Conservation (phyloP, 352 stramenopile genomes). For the Phytopythium helicoides region DNA sequence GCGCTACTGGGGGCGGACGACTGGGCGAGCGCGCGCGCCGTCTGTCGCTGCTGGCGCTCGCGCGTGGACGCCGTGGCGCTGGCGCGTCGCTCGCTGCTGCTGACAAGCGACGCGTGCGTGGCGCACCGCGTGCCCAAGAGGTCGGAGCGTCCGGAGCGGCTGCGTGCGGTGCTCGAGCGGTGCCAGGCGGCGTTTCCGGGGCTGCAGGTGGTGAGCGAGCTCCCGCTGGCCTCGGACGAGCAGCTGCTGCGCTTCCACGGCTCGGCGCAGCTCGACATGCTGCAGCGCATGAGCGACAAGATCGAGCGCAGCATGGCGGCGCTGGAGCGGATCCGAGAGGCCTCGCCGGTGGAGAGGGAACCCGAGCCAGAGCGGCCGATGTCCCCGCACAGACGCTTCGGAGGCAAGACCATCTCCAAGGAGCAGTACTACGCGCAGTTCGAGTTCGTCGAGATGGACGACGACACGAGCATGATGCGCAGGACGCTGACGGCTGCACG, state of each 20-base stretch:
- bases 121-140: too few species aligned
- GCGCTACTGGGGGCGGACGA: too few species aligned
- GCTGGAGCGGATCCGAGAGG: slow-evolving; percentile 33
- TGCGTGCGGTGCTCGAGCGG: too few species aligned
- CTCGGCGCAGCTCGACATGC: slow-evolving; percentile 51
- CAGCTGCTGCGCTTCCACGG: slow-evolving; percentile 63
- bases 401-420: slow-evolving; percentile 24
- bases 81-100: too few species aligned
- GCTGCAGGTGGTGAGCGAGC: too few species aligned
- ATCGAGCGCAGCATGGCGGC: slow-evolving; percentile 60
- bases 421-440: slow-evolving; percentile 58
- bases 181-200: too few species aligned
- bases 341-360: slow-evolving; percentile 4
- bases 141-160: too few species aligned
- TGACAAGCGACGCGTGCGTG: too few species aligned
- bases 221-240: slow-evolving; percentile 33
- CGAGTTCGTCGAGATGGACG: slow-evolving; percentile 64
- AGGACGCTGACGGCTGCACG: slow-evolving; percentile 62
- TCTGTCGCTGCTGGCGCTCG: too few species aligned
- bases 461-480: slow-evolving; percentile 67
- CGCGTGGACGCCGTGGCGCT: too few species aligned
- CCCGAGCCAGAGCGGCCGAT: not conserved
- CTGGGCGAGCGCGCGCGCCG: too few species aligned
- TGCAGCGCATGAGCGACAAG: slow-evolving; percentile 46
- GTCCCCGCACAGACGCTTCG: not conserved